Percentiles rank a stretch among this genome's conserved stretches.
phyloP scores from a whole-genome alignment of 1,284 basidiomycete species.

The Ustilago cynodontis region DNA sequence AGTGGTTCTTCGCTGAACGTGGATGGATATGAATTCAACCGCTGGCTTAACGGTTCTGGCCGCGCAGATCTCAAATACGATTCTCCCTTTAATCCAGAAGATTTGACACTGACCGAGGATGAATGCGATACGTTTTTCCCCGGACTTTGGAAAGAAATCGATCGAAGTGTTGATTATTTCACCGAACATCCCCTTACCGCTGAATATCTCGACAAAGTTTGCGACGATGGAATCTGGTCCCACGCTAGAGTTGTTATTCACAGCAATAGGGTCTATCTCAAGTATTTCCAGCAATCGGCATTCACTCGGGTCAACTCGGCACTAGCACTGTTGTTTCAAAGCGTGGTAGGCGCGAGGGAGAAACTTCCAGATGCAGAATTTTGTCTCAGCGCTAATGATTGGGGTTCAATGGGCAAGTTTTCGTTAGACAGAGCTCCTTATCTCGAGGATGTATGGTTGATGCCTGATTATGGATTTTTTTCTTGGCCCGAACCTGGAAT shows the following conservation, averaged over 20 bases:
- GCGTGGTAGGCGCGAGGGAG: conserved; percentile 55
- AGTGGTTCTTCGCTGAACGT: conserved; percentile 8
- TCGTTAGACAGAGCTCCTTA: conserved; percentile 57
- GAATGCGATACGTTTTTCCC: conserved; percentile 67
- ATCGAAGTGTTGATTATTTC: conserved; percentile 55
- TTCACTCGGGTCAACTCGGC: conserved; percentile 59
- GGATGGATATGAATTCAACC: conserved; percentile 39
- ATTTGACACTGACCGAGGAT: conserved; percentile 61
- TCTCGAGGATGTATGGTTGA: conserved; percentile 65
- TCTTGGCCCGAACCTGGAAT: conserved; percentile 66
- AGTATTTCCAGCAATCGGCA: conserved; percentile 58
- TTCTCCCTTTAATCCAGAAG: conserved; percentile 64
- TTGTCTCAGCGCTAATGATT: conserved; percentile 62
- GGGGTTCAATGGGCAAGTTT: conserved; percentile 64
- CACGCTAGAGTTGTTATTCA: conserved; percentile 65
- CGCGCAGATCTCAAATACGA: conserved; percentile 46
- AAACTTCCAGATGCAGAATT: conserved; percentile 68
- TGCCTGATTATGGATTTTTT: conserved; percentile 68
- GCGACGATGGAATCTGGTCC: conserved; percentile 62
- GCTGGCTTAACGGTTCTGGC: conserved; percentile 52
- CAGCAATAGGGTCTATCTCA: conserved; percentile 63
- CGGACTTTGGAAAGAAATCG: conserved; percentile 61
- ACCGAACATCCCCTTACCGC: conserved; percentile 41
- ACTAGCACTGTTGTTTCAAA: conserved; percentile 54
- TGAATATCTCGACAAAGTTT: conserved; percentile 61